A percentile compares a stretch with the other conserved stretches of the same genome.
Conservation (phyloP, 768 basidiomycete genomes). For the Psilocybe azurescens region DNA sequence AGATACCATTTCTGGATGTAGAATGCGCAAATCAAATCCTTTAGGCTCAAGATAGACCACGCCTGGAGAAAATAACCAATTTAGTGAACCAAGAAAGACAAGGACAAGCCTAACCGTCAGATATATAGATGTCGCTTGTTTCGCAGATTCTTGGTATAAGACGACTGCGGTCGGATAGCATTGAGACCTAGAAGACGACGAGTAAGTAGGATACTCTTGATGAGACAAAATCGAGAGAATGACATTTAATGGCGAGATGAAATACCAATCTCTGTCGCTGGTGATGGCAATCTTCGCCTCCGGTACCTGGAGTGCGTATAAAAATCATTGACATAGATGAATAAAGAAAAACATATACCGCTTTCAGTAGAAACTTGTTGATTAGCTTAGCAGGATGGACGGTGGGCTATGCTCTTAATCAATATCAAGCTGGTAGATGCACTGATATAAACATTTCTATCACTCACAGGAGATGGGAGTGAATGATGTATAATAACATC, state of each 20-base stretch:
- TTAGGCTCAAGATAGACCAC: neutral
- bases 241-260: neutral
- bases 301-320: neutral
- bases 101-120: neutral
- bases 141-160: neutral
- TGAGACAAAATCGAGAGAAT: too few species aligned
- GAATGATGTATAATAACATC: neutral
- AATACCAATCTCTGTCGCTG: conserved; percentile 4
- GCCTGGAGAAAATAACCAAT: neutral
- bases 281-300: neutral
- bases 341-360: neutral
- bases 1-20: neutral
- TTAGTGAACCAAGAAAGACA: neutral
- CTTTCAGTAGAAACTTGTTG: neutral
- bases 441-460: neutral
- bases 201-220: too few species aligned
- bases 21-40: neutral
- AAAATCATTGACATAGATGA: neutral
- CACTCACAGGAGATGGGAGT: neutral
- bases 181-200: too few species aligned
- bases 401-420: neutral
- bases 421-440: neutral
- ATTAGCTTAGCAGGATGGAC: neutral
- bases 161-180: too few species aligned
- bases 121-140: neutral